These are phyloP conservation scores for Trichoderma guizhouense DNA, from an alignment of 2,329 filamentous ascomycete species.

Conservation along the genomic window DNA sequence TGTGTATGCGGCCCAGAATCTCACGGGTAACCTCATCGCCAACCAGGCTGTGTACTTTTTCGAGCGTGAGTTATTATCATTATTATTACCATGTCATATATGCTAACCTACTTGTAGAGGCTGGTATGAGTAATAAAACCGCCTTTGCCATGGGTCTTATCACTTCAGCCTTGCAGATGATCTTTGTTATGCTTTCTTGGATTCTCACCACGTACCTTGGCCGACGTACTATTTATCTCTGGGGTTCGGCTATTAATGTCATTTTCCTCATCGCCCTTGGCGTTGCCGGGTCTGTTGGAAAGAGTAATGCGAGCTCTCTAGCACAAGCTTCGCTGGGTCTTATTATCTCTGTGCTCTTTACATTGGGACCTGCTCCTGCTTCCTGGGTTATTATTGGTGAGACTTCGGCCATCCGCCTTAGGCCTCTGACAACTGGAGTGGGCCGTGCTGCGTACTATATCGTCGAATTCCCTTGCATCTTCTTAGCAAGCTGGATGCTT, in stretches of 20 bases:
- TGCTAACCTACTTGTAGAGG: neutral
- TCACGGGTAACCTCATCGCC: neutral
- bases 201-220: neutral
- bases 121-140: neutral
- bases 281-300: neutral
- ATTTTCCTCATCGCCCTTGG: neutral
- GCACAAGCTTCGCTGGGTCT: neutral
- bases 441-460: neutral
- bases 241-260: neutral
- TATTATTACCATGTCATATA: neutral
- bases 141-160: neutral
- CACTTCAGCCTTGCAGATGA: neutral
- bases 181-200: slow-evolving; percentile 7
- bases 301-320: neutral
- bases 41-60: neutral
- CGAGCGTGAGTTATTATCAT: neutral
- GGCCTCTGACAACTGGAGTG: slow-evolving; percentile 5
- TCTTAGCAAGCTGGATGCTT: neutral
- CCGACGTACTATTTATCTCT: neutral
- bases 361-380: neutral
- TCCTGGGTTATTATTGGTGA: slow-evolving; percentile 4
- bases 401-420: neutral
- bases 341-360: slow-evolving; percentile 1
- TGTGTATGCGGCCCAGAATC: neutral
- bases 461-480: slow-evolving; percentile 1